Evolutionary conservation across 805 yeast species (phyloP).

Genomic region (Alloascoidea africana): DNA sequence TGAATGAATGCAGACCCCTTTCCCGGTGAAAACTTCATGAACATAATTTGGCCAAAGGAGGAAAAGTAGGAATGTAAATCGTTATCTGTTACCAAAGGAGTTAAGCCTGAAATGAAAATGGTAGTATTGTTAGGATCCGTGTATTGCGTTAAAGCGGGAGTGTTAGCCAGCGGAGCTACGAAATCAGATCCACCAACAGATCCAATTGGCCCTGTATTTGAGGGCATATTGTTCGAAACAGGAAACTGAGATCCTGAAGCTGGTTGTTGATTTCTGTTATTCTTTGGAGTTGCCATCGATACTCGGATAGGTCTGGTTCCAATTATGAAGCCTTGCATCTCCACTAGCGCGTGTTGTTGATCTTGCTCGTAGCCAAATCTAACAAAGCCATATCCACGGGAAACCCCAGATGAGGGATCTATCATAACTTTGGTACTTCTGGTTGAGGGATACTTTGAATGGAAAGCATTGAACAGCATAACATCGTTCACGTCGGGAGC

Average conservation of each 20-base stretch:
- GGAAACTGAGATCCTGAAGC: not conserved
- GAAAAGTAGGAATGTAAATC: conserved; percentile 47
- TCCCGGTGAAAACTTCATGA: conserved; percentile 67
- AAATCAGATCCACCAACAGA: not conserved
- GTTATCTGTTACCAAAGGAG: conserved; percentile 38
- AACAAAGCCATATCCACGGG: conserved; percentile 88
- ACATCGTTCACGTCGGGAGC: conserved; percentile 60
- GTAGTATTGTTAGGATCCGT: conserved; percentile 79
- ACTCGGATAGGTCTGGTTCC: conserved; percentile 69
- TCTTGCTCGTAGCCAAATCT: conserved; percentile 51
- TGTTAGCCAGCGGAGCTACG: conserved; percentile 1
- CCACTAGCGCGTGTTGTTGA: conserved; percentile 56
- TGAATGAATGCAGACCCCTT: conserved; percentile 85
- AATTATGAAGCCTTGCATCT: conserved; percentile 68
- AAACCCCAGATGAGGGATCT: conserved; percentile 52
- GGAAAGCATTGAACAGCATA: conserved; percentile 48
- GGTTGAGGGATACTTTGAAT: conserved; percentile 54
- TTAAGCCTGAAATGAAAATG: conserved; percentile 52
- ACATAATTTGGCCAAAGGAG: conserved; percentile 61
- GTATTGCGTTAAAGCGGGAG: conserved; percentile 39
- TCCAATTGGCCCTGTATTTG: not conserved
- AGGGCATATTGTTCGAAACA: not conserved
- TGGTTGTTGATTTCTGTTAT: conserved; percentile 6
- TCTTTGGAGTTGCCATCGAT: conserved; percentile 47
- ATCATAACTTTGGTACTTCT: conserved; percentile 65